Conservation (phyloP, 1,139 yeast genomes). For the Geotrichum klebahnii region DNA sequence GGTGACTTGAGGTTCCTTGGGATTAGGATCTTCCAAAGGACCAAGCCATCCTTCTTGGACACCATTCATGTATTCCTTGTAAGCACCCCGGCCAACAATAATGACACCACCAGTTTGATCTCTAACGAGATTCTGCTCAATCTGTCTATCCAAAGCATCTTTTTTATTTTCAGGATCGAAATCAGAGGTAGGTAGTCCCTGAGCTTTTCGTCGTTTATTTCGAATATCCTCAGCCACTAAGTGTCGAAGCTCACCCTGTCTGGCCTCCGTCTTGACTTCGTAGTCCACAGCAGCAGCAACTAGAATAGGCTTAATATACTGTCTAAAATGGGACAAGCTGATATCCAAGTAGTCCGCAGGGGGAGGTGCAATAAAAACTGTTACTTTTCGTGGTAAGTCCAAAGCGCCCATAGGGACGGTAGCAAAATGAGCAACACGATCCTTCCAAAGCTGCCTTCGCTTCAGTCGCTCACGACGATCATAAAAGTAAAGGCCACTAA, state of each 20-base stretch:
- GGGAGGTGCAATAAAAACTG: constrained; percentile 88
- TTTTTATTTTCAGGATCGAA: constrained; percentile 26
- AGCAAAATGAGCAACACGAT: constrained; percentile 52
- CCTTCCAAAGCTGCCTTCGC: constrained; percentile 64
- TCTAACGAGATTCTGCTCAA: constrained; percentile 30
- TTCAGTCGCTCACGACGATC: constrained; percentile 71
- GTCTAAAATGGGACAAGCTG: constrained; percentile 68
- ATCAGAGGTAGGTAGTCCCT: constrained; percentile 31
- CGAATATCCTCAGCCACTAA: constrained; percentile 81
- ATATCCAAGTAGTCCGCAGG: constrained; percentile 87
- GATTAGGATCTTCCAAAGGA: constrained; percentile 66
- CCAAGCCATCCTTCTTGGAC: constrained; percentile 93
- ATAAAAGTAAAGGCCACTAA: constrained; percentile 70
- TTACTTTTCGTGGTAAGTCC: constrained; percentile 67
- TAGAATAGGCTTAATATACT: constrained; percentile 80
- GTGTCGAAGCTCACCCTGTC: constrained; percentile 85
- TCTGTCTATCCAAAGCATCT: constrained; percentile 35
- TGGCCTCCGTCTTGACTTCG: constrained; percentile 61
- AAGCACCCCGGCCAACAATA: constrained; percentile 93
- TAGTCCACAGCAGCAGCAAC: constrained; percentile 85
- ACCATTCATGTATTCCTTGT: constrained; percentile 85
- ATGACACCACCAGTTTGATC: constrained; percentile 71
- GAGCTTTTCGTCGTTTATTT: constrained; percentile 50
- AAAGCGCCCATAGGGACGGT: constrained; percentile 45
- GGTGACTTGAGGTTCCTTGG: constrained; percentile 13